Percentiles rank a stretch among this genome's conserved stretches.
These are phyloP conservation scores for Zygoascus sp. DNA, from an alignment of 1,139 yeast genomes.

Conservation along the genomic window DNA sequence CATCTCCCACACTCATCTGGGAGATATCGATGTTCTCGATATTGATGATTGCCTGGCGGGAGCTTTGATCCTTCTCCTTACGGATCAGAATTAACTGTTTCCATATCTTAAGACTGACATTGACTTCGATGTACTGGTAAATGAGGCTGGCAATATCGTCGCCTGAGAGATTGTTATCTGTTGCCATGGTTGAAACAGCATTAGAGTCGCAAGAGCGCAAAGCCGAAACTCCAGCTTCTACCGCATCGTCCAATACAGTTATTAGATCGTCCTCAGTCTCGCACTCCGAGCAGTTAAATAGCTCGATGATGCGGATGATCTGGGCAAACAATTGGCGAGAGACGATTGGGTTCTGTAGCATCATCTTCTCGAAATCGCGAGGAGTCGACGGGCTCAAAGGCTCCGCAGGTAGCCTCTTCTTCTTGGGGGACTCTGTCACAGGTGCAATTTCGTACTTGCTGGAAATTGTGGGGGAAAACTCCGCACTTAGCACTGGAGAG, in stretches of 20 bases:
- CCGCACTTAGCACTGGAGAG: slow-evolving; percentile 24
- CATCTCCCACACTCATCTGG: slow-evolving; percentile 61
- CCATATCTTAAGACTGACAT: slow-evolving; percentile 49
- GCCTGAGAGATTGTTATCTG: slow-evolving; percentile 40
- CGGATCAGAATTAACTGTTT: slow-evolving; percentile 25
- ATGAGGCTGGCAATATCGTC: slow-evolving; percentile 51
- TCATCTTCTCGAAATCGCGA: slow-evolving; percentile 24
- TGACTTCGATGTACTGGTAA: slow-evolving; percentile 66
- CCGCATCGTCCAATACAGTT: slow-evolving; percentile 34
- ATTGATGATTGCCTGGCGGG: slow-evolving; percentile 39
- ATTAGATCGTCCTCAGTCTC: slow-evolving; percentile 35
- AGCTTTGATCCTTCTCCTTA: slow-evolving; percentile 36
- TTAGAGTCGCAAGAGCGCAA: slow-evolving; percentile 37
- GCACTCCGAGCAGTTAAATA: slow-evolving; percentile 34
- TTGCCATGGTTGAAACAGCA: slow-evolving; percentile 30
- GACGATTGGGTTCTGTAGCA: slow-evolving; percentile 30
- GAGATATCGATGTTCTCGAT: slow-evolving; percentile 59
- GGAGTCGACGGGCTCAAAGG: not conserved
- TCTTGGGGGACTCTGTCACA: slow-evolving; percentile 2
- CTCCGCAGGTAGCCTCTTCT: not conserved
- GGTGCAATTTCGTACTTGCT: slow-evolving; percentile 13
- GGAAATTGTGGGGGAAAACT: slow-evolving; percentile 23
- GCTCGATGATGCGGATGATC: slow-evolving; percentile 35
- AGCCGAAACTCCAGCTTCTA: slow-evolving; percentile 40
- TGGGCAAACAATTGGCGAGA: slow-evolving; percentile 31